phyloP scores from a whole-genome alignment of 371 early-diverging fungal genomes.

The Syncephalastrum contaminatum region DNA sequence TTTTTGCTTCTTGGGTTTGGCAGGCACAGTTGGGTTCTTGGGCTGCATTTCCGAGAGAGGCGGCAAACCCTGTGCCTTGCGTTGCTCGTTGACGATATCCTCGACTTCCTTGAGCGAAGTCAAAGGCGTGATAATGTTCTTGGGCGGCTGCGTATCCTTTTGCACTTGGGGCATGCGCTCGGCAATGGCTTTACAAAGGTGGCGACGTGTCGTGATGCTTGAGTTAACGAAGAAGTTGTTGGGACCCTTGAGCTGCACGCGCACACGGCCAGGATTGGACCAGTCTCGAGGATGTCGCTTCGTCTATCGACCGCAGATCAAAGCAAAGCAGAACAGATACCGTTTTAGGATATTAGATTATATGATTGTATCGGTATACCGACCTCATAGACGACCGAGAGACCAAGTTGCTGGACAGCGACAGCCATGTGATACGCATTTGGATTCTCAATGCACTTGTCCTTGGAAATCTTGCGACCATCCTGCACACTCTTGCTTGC shows the following conservation, averaged over 20 bases:
- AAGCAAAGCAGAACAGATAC: neutral
- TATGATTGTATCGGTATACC: no score
- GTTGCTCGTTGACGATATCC: slow-evolving; percentile 42
- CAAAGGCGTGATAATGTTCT: slow-evolving; percentile 33
- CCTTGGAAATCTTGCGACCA: slow-evolving; percentile 54
- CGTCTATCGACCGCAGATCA: slow-evolving; percentile 15
- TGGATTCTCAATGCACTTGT: slow-evolving; percentile 53
- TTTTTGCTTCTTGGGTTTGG: slow-evolving; percentile 41
- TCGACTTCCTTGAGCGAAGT: slow-evolving; percentile 41
- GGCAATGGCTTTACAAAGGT: slow-evolving; percentile 34
- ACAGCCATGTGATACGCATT: slow-evolving; percentile 67
- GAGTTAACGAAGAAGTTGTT: slow-evolving; percentile 31
- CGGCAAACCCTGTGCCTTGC: slow-evolving; percentile 49
- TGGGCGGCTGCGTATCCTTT: slow-evolving; percentile 35
- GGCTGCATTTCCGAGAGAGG: slow-evolving; percentile 41
- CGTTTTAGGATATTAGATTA: no score
- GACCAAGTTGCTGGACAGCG: slow-evolving; percentile 55
- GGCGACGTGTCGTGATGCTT: slow-evolving; percentile 26
- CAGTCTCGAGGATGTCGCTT: slow-evolving; percentile 62
- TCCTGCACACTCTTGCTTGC: slow-evolving; percentile 45
- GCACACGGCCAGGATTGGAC: slow-evolving; percentile 61
- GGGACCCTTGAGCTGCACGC: slow-evolving; percentile 47
- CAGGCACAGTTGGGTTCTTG: slow-evolving; percentile 19
- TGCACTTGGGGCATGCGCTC: slow-evolving; percentile 33
- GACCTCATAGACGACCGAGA: slow-evolving; percentile 62